Evolutionary conservation across 352 stramenopile species (phyloP), one percentile per base, ranked within the genome.

Genomic region (Phytophthora multivora): DNA sequence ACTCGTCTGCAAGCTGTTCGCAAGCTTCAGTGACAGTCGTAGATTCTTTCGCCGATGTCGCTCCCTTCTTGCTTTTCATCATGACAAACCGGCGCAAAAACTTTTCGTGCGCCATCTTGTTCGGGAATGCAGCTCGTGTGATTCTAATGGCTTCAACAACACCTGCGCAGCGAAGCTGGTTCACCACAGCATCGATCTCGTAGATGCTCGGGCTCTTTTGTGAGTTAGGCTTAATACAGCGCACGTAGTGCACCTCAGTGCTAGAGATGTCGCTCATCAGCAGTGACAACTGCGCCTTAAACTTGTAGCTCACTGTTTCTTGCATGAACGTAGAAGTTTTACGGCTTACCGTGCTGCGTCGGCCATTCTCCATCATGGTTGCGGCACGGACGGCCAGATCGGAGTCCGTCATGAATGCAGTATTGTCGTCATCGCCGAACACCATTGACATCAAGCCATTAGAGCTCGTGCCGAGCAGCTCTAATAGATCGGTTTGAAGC

Each of bases 21-120:
- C 83, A 93, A 8, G 86, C 86, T 23, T 87, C 73, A 3, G 67
- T 76, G 26, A 89, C 83, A 21, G 79, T 89, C 10, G 77, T 80
- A 19, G 73, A 65, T 25, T 61, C 42, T 19, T 61, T 61, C 23
- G 59, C 61, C 15, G 62, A n/a, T 5, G 59, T 60, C 36, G 45
- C n/a, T 21, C 39, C 41, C 51, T 73, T 75, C 11, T 60, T 73
- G 38, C 69, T 75, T 56, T 75, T 82, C 69, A 95, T 79, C 47
- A 93, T 69, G 21, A 93, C 83, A 59, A 96, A 96, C 16, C 87
- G 82, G 21, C 80, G 78, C 4, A 96, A 60, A 54, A 94, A 96
- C 41, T 90, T 90, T 54, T 96, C 74, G 71, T 99, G 97, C 23
- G 78, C 78, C 65, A 99, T 88, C 48, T 98, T 98, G 81, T 97